Percentiles rank a stretch among this genome's conserved stretches.
Conservation (phyloP, 371 early-diverging fungal genomes). For the Lichtheimia corymbifera region DNA sequence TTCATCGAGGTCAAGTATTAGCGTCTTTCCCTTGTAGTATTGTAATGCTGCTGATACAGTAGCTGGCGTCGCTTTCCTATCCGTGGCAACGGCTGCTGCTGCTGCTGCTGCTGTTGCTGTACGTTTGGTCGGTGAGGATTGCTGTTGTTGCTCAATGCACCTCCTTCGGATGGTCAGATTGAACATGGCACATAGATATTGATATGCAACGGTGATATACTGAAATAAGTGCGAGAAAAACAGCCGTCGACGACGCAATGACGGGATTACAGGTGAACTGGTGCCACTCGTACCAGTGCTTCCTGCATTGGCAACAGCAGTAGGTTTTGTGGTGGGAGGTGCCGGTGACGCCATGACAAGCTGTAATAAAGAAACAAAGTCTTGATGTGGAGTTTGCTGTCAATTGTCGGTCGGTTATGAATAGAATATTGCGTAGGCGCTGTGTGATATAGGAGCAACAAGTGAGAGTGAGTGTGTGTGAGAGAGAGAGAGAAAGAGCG, state of each 20-base stretch:
- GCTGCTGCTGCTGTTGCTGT: conserved; percentile 2
- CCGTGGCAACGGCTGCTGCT: conserved; percentile 4
- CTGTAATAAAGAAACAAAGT: too few relatives aligned
- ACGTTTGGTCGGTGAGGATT: background rate
- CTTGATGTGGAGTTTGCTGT: too few relatives aligned
- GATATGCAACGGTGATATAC: conserved; percentile 21
- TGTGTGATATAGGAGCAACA: too few relatives aligned
- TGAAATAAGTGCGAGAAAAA: conserved; percentile 19
- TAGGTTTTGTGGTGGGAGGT: background rate
- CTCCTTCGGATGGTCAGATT: conserved; percentile 15
- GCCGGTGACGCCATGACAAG: background rate
- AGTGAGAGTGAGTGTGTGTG: too few relatives aligned
- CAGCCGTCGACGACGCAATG: conserved; percentile 17
- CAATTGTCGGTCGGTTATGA: too few relatives aligned
- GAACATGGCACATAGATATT: conserved; percentile 19
- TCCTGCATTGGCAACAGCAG: too few relatives aligned
- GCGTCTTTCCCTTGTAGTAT: conserved; percentile 70
- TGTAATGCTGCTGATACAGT: conserved; percentile 17
- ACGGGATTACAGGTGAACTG: background rate
- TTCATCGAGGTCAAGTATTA: conserved; percentile 96
- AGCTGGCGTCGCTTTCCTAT: background rate
- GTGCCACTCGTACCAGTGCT: too few relatives aligned
- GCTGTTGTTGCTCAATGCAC: conserved; percentile 14
- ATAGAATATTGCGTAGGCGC: too few relatives aligned
- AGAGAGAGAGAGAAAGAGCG: too few relatives aligned